Conservation (phyloP, 2,329 filamentous ascomycete species). For the Monosporascus sp. region DNA sequence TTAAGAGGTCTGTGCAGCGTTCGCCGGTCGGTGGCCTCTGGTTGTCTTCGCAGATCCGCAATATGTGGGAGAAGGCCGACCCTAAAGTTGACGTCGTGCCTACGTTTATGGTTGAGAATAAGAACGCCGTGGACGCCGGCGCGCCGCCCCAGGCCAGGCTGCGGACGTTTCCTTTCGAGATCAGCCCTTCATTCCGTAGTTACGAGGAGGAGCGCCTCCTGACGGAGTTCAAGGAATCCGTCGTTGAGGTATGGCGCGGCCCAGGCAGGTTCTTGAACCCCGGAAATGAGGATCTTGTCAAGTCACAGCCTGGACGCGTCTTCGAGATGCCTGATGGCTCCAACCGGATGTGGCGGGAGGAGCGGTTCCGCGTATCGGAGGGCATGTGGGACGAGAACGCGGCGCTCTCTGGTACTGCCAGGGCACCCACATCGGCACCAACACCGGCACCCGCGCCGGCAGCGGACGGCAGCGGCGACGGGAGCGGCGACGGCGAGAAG, state of each 20-base stretch:
- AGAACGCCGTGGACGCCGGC: constrained; percentile 82
- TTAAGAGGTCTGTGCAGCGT: constrained; percentile 83
- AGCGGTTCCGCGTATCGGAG: constrained; percentile 81
- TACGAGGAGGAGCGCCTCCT: constrained; percentile 90
- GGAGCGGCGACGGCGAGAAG: constrained; percentile 38
- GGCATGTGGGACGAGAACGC: constrained; percentile 85
- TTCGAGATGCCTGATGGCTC: constrained; percentile 97
- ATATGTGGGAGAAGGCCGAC: constrained; percentile 66
- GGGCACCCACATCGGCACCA: constrained; percentile 11
- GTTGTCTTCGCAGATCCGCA: constrained; percentile 81
- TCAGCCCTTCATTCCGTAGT: constrained; percentile 66
- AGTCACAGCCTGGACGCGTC: constrained; percentile 69
- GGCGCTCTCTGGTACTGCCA: constrained; percentile 40
- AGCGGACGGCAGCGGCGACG: constrained; percentile 30
- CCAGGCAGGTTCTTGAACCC: constrained; percentile 60
- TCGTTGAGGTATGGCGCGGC: constrained; percentile 88
- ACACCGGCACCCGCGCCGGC: constrained; percentile 23
- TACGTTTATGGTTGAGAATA: constrained; percentile 82
- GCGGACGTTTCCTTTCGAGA: constrained; percentile 59
- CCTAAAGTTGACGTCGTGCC: constrained; percentile 70
- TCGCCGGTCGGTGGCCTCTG: constrained; percentile 85
- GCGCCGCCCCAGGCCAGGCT: constrained; percentile 71
- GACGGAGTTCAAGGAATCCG: constrained; percentile 95
- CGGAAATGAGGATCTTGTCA: constrained; percentile 73
- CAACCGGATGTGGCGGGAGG: constrained; percentile 89